Evolutionary conservation across 1,284 basidiomycete species (phyloP).

Genomic region (Peniophora sp.): DNA sequence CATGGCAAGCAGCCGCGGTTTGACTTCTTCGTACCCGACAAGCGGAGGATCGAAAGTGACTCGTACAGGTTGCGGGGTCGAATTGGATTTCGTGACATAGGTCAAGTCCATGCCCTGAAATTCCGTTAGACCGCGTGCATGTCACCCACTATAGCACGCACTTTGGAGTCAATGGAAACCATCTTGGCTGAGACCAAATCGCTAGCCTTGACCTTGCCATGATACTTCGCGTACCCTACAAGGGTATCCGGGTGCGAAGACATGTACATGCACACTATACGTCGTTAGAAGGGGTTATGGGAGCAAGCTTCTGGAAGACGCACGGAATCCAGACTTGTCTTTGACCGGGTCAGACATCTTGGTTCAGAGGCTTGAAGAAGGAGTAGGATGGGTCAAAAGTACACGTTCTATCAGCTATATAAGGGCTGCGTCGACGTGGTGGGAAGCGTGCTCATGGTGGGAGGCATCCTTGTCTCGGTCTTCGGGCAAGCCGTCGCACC

Average conservation of each 20-base stretch:
- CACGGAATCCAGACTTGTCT: conserved; percentile 64
- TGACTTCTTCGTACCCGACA: conserved; percentile 68
- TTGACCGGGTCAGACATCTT: conserved; percentile 57
- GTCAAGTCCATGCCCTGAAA: conserved; percentile 60
- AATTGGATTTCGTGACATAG: conserved; percentile 42
- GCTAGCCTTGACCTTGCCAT: conserved; percentile 50
- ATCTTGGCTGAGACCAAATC: conserved; percentile 49
- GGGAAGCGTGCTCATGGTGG: too few species aligned
- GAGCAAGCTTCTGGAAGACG: too few species aligned
- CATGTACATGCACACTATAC: conserved; percentile 84
- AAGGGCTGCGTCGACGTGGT: too few species aligned
- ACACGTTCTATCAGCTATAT: too few species aligned
- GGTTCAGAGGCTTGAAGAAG: too few species aligned
- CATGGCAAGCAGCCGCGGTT: conserved; percentile 68
- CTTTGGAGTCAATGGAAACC: conserved; percentile 59
- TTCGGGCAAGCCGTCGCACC: too few species aligned
- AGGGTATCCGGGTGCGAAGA: conserved; percentile 72
- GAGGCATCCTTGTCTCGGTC: too few species aligned
- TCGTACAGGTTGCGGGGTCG: conserved; percentile 35
- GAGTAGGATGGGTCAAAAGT: too few species aligned
- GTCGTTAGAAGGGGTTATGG: too few species aligned
- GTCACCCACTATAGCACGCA: conserved; percentile 16
- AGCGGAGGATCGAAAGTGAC: conserved; percentile 65
- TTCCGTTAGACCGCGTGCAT: neutral
- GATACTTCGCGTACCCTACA: conserved; percentile 71